Conservation (phyloP, 1,284 basidiomycete genomes). For the Volvariella surrecta region DNA sequence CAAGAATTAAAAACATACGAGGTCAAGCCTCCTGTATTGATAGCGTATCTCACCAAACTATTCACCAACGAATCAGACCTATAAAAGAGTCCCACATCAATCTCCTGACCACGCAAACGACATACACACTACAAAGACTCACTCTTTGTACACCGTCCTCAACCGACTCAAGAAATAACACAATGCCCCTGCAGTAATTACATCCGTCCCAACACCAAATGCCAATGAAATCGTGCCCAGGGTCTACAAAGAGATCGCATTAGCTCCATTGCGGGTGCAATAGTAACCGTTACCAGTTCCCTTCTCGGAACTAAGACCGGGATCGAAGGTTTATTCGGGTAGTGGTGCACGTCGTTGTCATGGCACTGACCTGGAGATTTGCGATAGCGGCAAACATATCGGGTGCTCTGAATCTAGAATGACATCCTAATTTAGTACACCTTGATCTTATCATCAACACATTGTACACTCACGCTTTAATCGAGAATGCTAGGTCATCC, state of each 20-base stretch:
- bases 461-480: slow-evolving; percentile 33
- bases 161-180: slow-evolving; percentile 31
- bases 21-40: slow-evolving; percentile 56
- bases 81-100: slow-evolving; percentile 15
- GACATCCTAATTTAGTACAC: no score
- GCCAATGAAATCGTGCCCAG: slow-evolving; percentile 31
- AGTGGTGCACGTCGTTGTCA: background rate
- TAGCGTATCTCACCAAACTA: slow-evolving; percentile 33
- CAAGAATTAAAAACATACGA: slow-evolving; percentile 27
- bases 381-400: slow-evolving; percentile 24
- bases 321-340: no score
- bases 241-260: slow-evolving; percentile 14
- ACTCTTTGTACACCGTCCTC: slow-evolving; percentile 29
- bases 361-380: slow-evolving; percentile 21
- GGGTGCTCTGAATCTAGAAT: slow-evolving; percentile 24
- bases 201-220: slow-evolving; percentile 30
- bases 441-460: no score
- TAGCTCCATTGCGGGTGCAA: no score
- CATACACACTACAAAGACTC: slow-evolving; percentile 1
- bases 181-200: slow-evolving; percentile 30
- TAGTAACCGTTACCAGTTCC: no score
- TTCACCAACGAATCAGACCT: slow-evolving; percentile 58
- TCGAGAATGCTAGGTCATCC: slow-evolving; percentile 36
- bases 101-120: slow-evolving; percentile 12
- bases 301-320: no score